Evolutionary conservation across 805 yeast genomes (phyloP).

Genomic region (Candida piceae): DNA sequence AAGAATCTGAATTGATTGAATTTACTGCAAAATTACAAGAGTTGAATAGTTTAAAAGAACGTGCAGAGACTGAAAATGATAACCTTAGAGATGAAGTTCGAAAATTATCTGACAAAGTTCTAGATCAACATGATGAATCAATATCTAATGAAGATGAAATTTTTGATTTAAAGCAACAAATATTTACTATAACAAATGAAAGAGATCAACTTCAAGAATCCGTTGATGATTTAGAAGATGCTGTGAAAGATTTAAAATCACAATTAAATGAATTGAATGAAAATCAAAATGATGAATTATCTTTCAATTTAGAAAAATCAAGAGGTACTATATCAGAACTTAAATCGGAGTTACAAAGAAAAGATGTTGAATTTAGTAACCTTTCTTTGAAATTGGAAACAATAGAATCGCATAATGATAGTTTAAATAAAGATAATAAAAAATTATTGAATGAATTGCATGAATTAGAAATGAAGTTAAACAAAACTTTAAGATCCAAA

Average conservation of each 20-base stretch:
- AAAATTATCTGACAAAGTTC: slow-evolving; percentile 3
- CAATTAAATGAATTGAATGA: slow-evolving; percentile 1
- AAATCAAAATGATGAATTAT: not conserved
- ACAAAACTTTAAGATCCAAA: not conserved
- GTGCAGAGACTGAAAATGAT: slow-evolving; percentile 2
- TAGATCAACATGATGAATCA: slow-evolving; percentile 4
- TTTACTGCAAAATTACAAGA: slow-evolving; percentile 7
- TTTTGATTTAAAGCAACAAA: slow-evolving; percentile 10
- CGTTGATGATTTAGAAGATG: slow-evolving; percentile 7
- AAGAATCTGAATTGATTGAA: slow-evolving; percentile 5
- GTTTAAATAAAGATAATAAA: slow-evolving; percentile 29
- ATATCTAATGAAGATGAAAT: slow-evolving; percentile 7
- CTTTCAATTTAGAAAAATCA: slow-evolving; percentile 8
- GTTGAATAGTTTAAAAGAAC: not conserved
- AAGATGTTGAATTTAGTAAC: slow-evolving; percentile 12
- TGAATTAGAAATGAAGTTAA: not conserved
- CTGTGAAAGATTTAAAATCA: slow-evolving; percentile 4
- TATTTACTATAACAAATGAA: slow-evolving; percentile 7
- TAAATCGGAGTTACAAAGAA: slow-evolving; percentile 10
- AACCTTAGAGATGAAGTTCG: slow-evolving; percentile 1
- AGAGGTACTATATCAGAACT: slow-evolving; percentile 8
- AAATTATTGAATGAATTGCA: slow-evolving; percentile 21
- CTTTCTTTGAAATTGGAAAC: slow-evolving; percentile 16
- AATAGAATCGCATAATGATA: slow-evolving; percentile 25
- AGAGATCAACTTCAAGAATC: slow-evolving; percentile 12